Percentiles rank a stretch among this genome's conserved stretches.
phyloP scores from a whole-genome alignment of 1,284 basidiomycete species.

The Inonotus hispidus region DNA sequence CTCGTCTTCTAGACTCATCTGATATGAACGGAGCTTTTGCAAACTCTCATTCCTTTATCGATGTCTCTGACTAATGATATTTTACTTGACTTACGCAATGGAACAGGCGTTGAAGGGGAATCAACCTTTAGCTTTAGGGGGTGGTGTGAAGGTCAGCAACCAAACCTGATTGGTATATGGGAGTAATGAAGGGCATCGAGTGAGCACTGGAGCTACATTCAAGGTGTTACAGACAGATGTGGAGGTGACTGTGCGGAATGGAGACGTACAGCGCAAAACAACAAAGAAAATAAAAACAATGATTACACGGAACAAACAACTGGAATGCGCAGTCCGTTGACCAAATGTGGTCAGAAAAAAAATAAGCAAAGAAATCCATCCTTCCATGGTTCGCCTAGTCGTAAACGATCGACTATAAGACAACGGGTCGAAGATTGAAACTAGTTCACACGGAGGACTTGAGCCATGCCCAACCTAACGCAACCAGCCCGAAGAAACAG shows the following conservation, averaged over 20 bases:
- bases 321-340: background rate
- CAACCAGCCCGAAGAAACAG: conserved; percentile 61
- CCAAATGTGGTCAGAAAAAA: background rate
- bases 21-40: background rate
- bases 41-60: background rate
- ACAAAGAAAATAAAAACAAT: background rate
- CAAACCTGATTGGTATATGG: no score
- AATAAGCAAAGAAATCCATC: background rate
- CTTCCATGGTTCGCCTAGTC: background rate
- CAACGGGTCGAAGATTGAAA: background rate
- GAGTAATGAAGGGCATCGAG: no score
- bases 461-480: conserved; percentile 44
- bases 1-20: background rate
- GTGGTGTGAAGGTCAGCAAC: no score
- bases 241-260: background rate
- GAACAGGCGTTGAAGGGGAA: no score
- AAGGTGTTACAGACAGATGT: background rate
- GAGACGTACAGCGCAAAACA: background rate
- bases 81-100: background rate
- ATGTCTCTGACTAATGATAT: background rate
- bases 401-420: background rate
- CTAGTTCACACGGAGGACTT: background rate
- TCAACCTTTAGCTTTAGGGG: no score
- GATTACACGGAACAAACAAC: background rate
- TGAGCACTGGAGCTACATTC: background rate